Percentiles rank a stretch among this genome's conserved stretches.
phyloP scores from a whole-genome alignment of 768 basidiomycete species.

The Holtermannia corniformis region DNA sequence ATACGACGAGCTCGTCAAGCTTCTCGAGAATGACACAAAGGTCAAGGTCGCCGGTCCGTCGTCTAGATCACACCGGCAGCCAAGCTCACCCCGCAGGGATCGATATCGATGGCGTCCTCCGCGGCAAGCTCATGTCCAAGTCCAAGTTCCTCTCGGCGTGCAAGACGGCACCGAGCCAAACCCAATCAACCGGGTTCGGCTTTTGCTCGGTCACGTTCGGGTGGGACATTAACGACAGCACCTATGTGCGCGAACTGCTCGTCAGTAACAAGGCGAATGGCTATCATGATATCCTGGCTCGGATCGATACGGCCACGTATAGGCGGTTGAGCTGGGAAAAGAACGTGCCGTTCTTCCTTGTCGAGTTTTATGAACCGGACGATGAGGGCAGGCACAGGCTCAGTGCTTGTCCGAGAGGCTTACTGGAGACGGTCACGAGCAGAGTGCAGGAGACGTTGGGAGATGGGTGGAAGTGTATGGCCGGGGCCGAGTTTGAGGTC shows the following conservation, averaged over 20 bases:
- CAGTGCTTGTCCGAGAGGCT: constrained; percentile 75
- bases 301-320: constrained; percentile 76
- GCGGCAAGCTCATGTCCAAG: constrained; percentile 92
- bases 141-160: constrained; percentile 78
- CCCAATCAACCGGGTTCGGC: constrained; percentile 59
- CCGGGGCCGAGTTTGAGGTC: constrained; percentile 93
- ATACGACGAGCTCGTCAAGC: constrained; percentile 50
- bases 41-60: constrained; percentile 83
- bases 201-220: constrained; percentile 84
- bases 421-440: constrained; percentile 54
- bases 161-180: constrained; percentile 32
- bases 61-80: background rate
- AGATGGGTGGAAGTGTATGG: constrained; percentile 52
- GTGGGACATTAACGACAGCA: constrained; percentile 84
- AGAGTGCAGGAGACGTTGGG: constrained; percentile 46
- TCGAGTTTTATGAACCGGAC: constrained; percentile 81
- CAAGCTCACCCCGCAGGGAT: constrained; percentile 28
- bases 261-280: constrained; percentile 90
- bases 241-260: constrained; percentile 73
- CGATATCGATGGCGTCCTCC: constrained; percentile 76
- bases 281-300: constrained; percentile 77
- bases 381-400: constrained; percentile 51
- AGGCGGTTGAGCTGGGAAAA: constrained; percentile 87
- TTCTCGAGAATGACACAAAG: constrained; percentile 61
- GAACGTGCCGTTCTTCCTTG: constrained; percentile 83